Evolutionary conservation across 2,329 filamentous ascomycete genomes (phyloP), one percentile per base, ranked within the genome.

Genomic region (Aspergillus spinulosporus): DNA sequence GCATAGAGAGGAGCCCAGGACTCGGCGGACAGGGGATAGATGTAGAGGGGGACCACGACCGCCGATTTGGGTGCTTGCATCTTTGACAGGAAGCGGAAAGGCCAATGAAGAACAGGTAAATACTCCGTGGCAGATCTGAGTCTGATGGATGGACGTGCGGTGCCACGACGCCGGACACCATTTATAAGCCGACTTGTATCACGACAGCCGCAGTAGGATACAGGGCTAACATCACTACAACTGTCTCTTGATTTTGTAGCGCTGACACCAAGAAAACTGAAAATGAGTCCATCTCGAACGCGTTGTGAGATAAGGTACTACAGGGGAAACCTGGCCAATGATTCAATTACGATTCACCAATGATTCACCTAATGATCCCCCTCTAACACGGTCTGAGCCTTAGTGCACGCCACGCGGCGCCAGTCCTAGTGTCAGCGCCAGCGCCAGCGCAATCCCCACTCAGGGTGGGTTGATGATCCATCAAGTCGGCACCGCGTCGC

Each of bases 1-100:
- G 58, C 36, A 49, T 59, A 62, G 1, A 62, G 60, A 59, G 59
- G 60, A 52, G 52, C 56, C 60, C 60, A 62, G 6, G 51, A 57
- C 14, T 55, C 56, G 1, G 53, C 28, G 0, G 58, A 52, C 42
- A 61, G 28, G 29, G 60, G 60, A 47, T 62, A 62, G 39, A 62
- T 62, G 36, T 62, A 62, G 49, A 61, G 50, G 8, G 60, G 60
- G 7, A 62, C 59, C 6, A 62, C 56, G 2, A 61, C 54, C 3
- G 53, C 54, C 1, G 60, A 57, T 46, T 51, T 52, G 40, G 58
- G 58, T 14, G 49, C 9, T 11, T 6, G 54, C 51, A 54, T 53
- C 5, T 36, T 36, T 5, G 1, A 28, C 9, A 14, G 21, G 49
- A 8, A n/a, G 7, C 2, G 32, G 2, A 46, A n/a, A 46, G 5